Percentiles rank a stretch among this genome's conserved stretches.
Evolutionary conservation across 1,139 yeast species (phyloP).

Genomic region (Chernovozyma aurita): DNA sequence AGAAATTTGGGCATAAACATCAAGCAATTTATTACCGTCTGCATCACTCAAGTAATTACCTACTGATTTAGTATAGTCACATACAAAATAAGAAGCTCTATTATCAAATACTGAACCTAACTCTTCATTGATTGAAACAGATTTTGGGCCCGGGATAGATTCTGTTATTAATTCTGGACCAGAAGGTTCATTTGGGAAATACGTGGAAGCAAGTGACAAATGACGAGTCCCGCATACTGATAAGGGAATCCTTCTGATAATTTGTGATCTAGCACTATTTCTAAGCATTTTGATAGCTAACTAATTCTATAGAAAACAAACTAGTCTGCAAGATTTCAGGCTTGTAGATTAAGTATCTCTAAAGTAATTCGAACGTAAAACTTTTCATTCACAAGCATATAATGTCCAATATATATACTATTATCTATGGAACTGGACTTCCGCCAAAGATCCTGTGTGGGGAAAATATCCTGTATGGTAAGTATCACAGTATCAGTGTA

Average conservation of each 20-base stretch:
- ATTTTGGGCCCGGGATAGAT: slow-evolving; percentile 59
- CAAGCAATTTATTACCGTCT: slow-evolving; percentile 62
- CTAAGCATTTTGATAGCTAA: not conserved
- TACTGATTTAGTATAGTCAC: slow-evolving; percentile 59
- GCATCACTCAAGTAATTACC: slow-evolving; percentile 72
- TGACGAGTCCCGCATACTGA: not conserved
- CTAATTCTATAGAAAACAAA: not conserved
- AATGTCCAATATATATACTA: not conserved
- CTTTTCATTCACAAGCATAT: not conserved
- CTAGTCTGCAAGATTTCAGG: not conserved
- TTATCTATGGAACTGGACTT: not conserved
- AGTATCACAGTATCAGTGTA: no score
- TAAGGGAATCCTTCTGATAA: not conserved
- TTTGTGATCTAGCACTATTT: not conserved
- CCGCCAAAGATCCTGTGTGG: slow-evolving; percentile 2
- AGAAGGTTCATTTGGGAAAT: slow-evolving; percentile 51
- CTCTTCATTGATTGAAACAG: slow-evolving; percentile 41
- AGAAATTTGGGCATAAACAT: slow-evolving; percentile 69
- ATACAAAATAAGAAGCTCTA: slow-evolving; percentile 64
- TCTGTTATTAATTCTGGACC: slow-evolving; percentile 45
- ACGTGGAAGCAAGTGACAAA: slow-evolving; percentile 15
- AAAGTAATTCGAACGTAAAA: not conserved
- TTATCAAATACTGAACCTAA: slow-evolving; percentile 58
- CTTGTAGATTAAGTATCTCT: not conserved
- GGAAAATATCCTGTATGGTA: not conserved